These are phyloP conservation scores for Phytophthora fragariae DNA, from an alignment of 352 stramenopile genomes.

Conservation along the genomic window DNA sequence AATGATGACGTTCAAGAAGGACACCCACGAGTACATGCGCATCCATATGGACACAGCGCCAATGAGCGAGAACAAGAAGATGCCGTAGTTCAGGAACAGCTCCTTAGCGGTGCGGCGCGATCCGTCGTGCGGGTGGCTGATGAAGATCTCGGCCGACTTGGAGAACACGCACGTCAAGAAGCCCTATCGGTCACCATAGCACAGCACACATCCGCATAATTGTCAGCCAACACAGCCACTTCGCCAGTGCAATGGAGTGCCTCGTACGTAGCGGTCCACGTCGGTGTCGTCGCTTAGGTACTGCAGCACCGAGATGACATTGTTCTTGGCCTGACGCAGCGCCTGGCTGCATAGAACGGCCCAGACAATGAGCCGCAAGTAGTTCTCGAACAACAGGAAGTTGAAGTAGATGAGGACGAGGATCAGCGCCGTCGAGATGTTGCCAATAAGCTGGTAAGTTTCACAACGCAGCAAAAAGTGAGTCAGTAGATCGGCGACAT, in stretches of 20 bases:
- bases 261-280: slow-evolving; percentile 75
- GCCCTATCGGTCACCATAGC: slow-evolving; percentile 42
- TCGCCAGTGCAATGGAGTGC: background rate
- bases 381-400: slow-evolving; percentile 92
- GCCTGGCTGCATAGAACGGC: slow-evolving; percentile 88
- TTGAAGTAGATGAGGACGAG: slow-evolving; percentile 91
- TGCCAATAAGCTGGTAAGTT: slow-evolving; percentile 75
- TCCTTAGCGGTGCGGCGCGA: slow-evolving; percentile 77
- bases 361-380: slow-evolving; percentile 89
- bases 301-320: slow-evolving; percentile 80
- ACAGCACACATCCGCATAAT: slow-evolving; percentile 7
- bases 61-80: slow-evolving; percentile 87
- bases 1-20: slow-evolving; percentile 78
- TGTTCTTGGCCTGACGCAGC: slow-evolving; percentile 87
- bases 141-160: slow-evolving; percentile 82
- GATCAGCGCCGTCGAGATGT: slow-evolving; percentile 88
- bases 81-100: slow-evolving; percentile 89
- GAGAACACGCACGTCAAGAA: slow-evolving; percentile 84
- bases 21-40: slow-evolving; percentile 84
- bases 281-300: slow-evolving; percentile 87
- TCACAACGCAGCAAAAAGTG: background rate
- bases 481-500: background rate
- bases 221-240: slow-evolving; percentile 6
- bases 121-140: slow-evolving; percentile 72
- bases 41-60: slow-evolving; percentile 88